Evolutionary conservation across 176 grass and related monocot species (phyloP), one percentile per base, ranked within the genome.

Genomic region (Alopecurus myosuroides): DNA sequence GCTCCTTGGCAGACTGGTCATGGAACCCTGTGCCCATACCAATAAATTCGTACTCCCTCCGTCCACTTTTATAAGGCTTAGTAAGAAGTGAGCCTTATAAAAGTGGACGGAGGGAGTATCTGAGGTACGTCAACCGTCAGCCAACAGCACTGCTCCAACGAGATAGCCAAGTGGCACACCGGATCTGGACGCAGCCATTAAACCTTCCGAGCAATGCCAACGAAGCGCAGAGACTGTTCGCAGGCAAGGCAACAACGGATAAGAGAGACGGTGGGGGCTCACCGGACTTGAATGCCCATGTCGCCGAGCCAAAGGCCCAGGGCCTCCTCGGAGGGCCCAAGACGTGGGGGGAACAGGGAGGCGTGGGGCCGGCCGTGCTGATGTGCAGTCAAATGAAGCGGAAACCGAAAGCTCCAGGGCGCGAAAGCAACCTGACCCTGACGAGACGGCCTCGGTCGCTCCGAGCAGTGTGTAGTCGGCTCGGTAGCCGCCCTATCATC

Each of bases 291-390:
- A 90, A 83, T 83, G 74, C 26, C 53, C 84, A 73, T 46, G 45
- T 53, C 64, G 56, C 56, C 73, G 74, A 77, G 64, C 46, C 40
- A 77, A 85, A 50, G 88, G 88, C 71, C 81, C 81, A 82, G 70
- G 84, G 77, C 86, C 61, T 37, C 22, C 17, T 11, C 5, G 0
- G n/a, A 72, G 79, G 86, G 71, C 86, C 81, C 84, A 85, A 78
- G 76, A 53, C 70, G 70, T 61, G n/a, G n/a, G n/a, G n/a, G n/a
- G n/a, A n/a, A n/a, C n/a, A n/a, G n/a, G n/a, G 77, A 83, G 79
- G 63, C 40, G 83, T 17, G 79, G 88, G 39, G 15, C 81, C 77
- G 58, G 28, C 20, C 74, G 48, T 30, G 73, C 33, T 41, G 36
- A 60, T 34, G 71, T 35, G 70, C 50, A 77, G 11, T 57, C 64